Evolutionary conservation across 176 grass and related monocot genomes (phyloP), one percentile per base, ranked within the genome.

Genomic region (Triticum dicoccoides): DNA sequence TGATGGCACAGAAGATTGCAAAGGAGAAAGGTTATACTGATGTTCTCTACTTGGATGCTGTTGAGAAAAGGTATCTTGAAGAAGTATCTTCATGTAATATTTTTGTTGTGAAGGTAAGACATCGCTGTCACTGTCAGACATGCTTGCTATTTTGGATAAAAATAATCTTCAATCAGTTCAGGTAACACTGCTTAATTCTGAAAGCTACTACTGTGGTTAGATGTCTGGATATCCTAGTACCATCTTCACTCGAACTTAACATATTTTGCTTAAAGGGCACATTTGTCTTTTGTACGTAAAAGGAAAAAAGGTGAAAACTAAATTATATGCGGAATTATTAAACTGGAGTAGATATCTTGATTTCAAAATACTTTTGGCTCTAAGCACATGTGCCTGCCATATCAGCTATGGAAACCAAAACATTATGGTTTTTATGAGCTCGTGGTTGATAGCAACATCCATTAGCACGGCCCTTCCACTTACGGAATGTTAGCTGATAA

Each of bases 31-130:
- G 97, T 52, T 98, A 92, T 88, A 96, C 97, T 87, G 97, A 98
- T 87, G 97, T 96, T 88, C 86, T 98, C 69, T 98, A 98, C 88
- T 91, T 98, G 87, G 97, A 96, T 21, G 89, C 90, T 83, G 88
- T 94, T 87, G 84, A 96, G 42, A 98, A 98, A 80, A 98, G 91
- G 85, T 98, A 96, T 49, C 88, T 98, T 35, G 96, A 98, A 84
- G 96, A 98, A 98, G 96, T 94, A 85, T 98, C 96, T 67, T 98
- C 96, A 21, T 96, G 93, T 80, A 98, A 98, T 94, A 91, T 98
- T 77, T 98, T 98, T 91, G 82, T 98, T 84, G 85, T 98, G 41
- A 98, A 94, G 96, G 96, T 98, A 89, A 85, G 78, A 2, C n/a
- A 52, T 39, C 4, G 8, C 73, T 52, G 44, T 52, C 37, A n/a